These are phyloP conservation scores for Lachnellula subtilissima DNA, from an alignment of 2,329 filamentous ascomycete genomes.

Conservation along the genomic window DNA sequence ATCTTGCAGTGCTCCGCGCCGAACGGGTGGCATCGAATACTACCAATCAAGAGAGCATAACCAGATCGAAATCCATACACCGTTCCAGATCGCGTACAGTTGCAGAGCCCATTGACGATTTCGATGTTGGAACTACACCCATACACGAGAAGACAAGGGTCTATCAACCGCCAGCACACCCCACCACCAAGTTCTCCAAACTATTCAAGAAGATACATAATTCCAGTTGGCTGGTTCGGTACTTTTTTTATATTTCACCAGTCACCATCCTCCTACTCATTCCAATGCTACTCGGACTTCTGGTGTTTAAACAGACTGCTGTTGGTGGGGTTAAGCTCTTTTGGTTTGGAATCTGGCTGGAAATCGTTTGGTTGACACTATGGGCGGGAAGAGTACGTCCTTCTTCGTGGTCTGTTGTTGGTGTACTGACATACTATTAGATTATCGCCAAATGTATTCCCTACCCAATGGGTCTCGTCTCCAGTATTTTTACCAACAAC, in stretches of 20 bases:
- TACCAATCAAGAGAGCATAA: constrained; percentile 27
- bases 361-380: constrained; percentile 86
- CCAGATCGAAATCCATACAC: constrained; percentile 35
- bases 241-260: constrained; percentile 67
- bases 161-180: constrained; percentile 60
- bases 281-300: constrained; percentile 60
- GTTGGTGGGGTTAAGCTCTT: constrained; percentile 72
- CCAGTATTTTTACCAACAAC: constrained; percentile 75
- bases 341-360: constrained; percentile 95
- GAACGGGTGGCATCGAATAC: constrained; percentile 49
- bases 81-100: constrained; percentile 44
- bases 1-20: constrained; percentile 59
- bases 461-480: constrained; percentile 54
- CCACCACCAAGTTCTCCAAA: constrained; percentile 55
- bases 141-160: constrained; percentile 61
- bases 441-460: constrained; percentile 62
- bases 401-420: not conserved
- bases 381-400: constrained; percentile 64
- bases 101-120: constrained; percentile 56
- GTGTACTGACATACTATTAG: constrained; percentile 27
- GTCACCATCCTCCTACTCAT: constrained; percentile 60
- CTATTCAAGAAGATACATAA: constrained; percentile 61
- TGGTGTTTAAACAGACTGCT: constrained; percentile 53
- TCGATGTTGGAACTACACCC: constrained; percentile 51
- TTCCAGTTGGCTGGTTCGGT: constrained; percentile 62